Evolutionary conservation across 805 yeast genomes (phyloP).

Genomic region (Sugiyamaella chiloensis): DNA sequence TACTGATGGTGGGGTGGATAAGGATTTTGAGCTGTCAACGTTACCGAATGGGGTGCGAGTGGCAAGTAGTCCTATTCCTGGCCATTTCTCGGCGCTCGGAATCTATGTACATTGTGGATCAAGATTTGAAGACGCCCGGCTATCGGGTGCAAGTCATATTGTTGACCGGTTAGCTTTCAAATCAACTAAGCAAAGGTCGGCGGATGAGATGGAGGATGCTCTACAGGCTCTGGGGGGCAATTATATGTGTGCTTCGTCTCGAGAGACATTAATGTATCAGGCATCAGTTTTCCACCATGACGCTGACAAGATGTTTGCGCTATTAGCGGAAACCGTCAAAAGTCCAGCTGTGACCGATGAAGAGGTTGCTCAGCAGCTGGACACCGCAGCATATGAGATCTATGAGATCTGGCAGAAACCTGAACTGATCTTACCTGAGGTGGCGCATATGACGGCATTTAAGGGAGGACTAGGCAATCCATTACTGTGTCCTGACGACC

Average conservation of each 20-base stretch:
- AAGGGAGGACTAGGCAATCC: constrained; percentile 82
- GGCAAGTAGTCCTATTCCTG: constrained; percentile 81
- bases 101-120: constrained; percentile 89
- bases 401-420: constrained; percentile 79
- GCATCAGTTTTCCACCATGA: constrained; percentile 90
- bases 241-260: constrained; percentile 85
- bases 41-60: constrained; percentile 76
- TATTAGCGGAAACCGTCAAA: constrained; percentile 74
- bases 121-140: constrained; percentile 60
- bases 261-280: constrained; percentile 91
- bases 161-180: constrained; percentile 77
- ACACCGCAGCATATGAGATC: constrained; percentile 76
- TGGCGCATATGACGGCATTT: constrained; percentile 84
- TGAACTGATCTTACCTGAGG: constrained; percentile 81
- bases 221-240: constrained; percentile 87
- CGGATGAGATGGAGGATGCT: constrained; percentile 67
- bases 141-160: constrained; percentile 78
- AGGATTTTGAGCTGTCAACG: constrained; percentile 34
- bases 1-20: too few relatives aligned
- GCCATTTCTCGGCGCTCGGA: constrained; percentile 89
- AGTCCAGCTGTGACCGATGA: constrained; percentile 63
- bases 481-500: constrained; percentile 71
- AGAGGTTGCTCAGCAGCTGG: constrained; percentile 71
- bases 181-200: constrained; percentile 39
- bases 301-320: constrained; percentile 70